Conservation (phyloP, 768 basidiomycete genomes). For the Suillus subluteus region DNA sequence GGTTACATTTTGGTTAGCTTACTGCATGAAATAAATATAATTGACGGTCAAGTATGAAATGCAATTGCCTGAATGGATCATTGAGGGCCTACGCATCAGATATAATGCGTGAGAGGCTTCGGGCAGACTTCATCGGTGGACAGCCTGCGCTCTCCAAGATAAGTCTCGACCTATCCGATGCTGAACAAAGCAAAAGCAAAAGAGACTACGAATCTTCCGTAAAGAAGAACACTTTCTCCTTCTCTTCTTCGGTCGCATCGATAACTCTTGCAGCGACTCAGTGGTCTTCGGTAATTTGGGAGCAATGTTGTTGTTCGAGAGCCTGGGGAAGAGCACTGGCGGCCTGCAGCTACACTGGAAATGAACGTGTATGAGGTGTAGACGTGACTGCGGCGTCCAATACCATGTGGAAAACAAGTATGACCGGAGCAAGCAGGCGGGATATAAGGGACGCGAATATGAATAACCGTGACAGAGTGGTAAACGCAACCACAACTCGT, state of each 20-base stretch:
- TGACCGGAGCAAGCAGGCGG: conserved; percentile 50
- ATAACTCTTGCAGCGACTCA: neutral
- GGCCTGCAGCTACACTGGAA: conserved; percentile 21
- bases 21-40: no score
- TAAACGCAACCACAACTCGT: neutral
- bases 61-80: no score
- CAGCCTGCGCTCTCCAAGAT: no score
- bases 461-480: conserved; percentile 19
- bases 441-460: conserved; percentile 29
- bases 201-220: neutral
- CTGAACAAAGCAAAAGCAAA: neutral
- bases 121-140: no score
- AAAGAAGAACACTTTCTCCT: neutral
- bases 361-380: conserved; percentile 47
- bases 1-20: no score
- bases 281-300: no score
- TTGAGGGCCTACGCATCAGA: no score
- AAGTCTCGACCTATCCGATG: neutral
- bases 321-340: no score
- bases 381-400: conserved; percentile 42
- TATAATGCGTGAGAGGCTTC: no score
- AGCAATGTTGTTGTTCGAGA: no score
- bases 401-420: conserved; percentile 43
- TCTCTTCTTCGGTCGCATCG: neutral
- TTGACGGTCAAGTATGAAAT: no score